Evolutionary conservation across 495 filamentous ascomycete species (phyloP).

Genomic region (Aspergillus baeticus): DNA sequence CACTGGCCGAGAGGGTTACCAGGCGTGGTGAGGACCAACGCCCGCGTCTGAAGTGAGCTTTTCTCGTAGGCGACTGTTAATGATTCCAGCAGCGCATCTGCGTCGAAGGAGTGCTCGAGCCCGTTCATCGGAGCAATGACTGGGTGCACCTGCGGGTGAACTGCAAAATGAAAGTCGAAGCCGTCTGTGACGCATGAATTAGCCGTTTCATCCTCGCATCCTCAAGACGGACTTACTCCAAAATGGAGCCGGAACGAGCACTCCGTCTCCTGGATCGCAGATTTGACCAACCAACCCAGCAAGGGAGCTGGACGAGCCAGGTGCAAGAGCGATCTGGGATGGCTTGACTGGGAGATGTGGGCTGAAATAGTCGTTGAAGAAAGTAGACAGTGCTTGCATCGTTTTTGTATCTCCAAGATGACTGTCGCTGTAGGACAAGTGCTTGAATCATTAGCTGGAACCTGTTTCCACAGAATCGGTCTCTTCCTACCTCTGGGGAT

Average conservation of each 20-base stretch:
- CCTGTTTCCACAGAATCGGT: no score
- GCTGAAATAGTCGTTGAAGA: not conserved
- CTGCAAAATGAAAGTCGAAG: no score
- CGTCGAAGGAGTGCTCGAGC: no score
- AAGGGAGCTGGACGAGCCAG: not conserved
- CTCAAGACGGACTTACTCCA: not conserved
- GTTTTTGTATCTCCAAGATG: not conserved
- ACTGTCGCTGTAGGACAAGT: not conserved
- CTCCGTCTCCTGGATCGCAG: not conserved
- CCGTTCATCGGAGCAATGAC: not conserved
- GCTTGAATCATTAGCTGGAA: not conserved
- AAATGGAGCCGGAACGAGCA: not conserved
- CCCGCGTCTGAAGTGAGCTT: not conserved
- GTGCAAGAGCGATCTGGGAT: not conserved
- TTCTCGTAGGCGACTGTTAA: not conserved
- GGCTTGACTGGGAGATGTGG: not conserved
- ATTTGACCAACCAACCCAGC: not conserved
- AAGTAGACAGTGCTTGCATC: not conserved
- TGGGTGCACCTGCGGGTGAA: not conserved
- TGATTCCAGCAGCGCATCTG: no score
- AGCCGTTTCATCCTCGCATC: no score
- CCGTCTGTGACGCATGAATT: no score
- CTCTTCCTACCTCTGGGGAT: no score
- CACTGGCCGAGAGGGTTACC: not conserved
- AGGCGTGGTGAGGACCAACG: not conserved